Base-by-base conservation (phyloP, 1,284 basidiomycete species). In the Puccinia coronata region DNA sequence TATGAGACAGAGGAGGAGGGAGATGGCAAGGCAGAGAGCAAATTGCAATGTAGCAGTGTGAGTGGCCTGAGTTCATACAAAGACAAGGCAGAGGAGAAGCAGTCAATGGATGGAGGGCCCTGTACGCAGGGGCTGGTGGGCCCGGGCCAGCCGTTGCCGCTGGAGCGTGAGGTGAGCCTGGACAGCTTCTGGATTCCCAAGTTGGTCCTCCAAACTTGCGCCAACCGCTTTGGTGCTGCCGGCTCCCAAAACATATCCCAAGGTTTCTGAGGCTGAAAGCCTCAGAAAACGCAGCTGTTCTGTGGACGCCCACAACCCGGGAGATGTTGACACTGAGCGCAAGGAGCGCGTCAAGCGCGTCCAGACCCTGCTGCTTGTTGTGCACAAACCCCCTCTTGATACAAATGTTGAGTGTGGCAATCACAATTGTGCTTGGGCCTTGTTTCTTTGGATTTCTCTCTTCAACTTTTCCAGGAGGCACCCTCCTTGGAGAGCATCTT, bases 231-330 rank as follows among this genome's bases (percentile, higher is more conserved):
- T 11, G 18, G 6, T 23, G 2, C n/a, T 1, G 5, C 34, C 25
- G 65, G 51, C 2, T 57, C 51, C 25, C 43, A 70, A 25, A 80
- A 72, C 28, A 31, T 51, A 14, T 80, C 79, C 23, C 70, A 55
- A 5, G 73, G 70, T 25, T n/a, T n/a, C n/a, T n/a, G n/a, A n/a
- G n/a, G n/a, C n/a, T n/a, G n/a, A n/a, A 16, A 80, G 79, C 51
- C 57, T 80, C 31, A 70, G 79, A n/a, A 80, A 80, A 41, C 69
- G 79, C 20, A 80, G 65, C n/a, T 25, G 70, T 18, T 71, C 67
- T 0, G 67, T 72, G 16, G 70, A 73, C 23, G 55, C 18, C 18
- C 49, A 25, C 18, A 39, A 63, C 1, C 1, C 16, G 4, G 28
- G 31, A 8, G 53, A 65, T 31, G 41, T 41, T 1, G 77, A 41